Conservation (phyloP, 2,329 filamentous ascomycete species). For the Tricladium varicosporioides region DNA sequence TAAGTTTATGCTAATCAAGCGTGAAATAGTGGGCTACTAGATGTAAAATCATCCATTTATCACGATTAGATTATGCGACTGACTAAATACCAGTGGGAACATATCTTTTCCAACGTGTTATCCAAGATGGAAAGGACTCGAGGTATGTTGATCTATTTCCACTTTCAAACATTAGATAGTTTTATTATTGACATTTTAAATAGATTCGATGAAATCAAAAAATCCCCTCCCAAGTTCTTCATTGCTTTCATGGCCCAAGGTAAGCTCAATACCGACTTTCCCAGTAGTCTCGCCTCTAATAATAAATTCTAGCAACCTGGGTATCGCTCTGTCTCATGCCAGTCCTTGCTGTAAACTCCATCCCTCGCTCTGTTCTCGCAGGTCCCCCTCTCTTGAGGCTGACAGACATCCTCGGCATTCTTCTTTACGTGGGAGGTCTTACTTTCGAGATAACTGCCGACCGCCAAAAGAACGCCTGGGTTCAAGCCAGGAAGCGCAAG, state of each 20-base stretch:
- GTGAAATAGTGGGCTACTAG: conserved; percentile 52
- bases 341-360: conserved; percentile 60
- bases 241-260: conserved; percentile 55
- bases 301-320: conserved; percentile 55
- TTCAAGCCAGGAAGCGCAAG: conserved; percentile 59
- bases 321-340: conserved; percentile 66
- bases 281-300: background rate
- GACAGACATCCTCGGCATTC: conserved; percentile 56
- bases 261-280: background rate
- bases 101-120: conserved; percentile 62
- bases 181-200: background rate
- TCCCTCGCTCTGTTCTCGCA: conserved; percentile 52
- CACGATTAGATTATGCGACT: background rate
- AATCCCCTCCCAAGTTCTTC: conserved; percentile 50
- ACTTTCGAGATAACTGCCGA: conserved; percentile 61
- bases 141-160: conserved; percentile 16
- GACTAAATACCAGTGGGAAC: conserved; percentile 49
- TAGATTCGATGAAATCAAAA: conserved; percentile 53
- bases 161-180: background rate
- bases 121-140: conserved; percentile 57
- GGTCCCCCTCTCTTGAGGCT: conserved; percentile 46
- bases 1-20: background rate
- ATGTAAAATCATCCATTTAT: conserved; percentile 40
- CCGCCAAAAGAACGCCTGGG: conserved; percentile 61
- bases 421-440: conserved; percentile 58